Percentiles rank a stretch among this genome's conserved stretches.
These are phyloP conservation scores for Microsporum audouinii DNA, from an alignment of 2,329 filamentous ascomycete genomes.

Conservation along the genomic window DNA sequence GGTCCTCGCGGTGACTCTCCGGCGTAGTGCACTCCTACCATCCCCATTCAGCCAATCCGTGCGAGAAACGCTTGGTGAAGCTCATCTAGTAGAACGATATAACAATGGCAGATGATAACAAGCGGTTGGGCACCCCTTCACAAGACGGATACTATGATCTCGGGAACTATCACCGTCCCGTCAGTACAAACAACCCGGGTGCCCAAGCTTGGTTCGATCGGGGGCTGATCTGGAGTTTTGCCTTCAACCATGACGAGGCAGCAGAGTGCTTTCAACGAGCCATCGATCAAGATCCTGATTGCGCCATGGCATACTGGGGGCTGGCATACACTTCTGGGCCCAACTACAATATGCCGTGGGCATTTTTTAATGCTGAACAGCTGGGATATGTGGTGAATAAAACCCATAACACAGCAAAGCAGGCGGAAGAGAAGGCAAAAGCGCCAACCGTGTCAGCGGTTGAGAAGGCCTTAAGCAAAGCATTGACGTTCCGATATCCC, in stretches of 20 bases:
- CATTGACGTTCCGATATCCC: conserved; percentile 53
- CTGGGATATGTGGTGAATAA: conserved; percentile 39
- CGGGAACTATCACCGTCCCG: conserved; percentile 44
- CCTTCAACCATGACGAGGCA: conserved; percentile 65
- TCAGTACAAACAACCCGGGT: conserved; percentile 42
- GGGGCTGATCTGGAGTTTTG: conserved; percentile 62
- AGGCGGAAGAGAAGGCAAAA: conserved; percentile 35
- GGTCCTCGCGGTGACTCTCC: neutral
- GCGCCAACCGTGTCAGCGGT: conserved; percentile 28
- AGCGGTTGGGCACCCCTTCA: neutral
- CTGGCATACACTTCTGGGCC: conserved; percentile 54
- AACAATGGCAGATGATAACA: neutral
- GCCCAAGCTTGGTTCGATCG: conserved; percentile 60
- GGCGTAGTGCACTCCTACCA: neutral
- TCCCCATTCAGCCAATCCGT: neutral
- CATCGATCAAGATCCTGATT: conserved; percentile 28
- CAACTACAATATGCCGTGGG: conserved; percentile 67
- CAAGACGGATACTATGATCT: conserved; percentile 39
- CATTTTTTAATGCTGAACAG: conserved; percentile 52
- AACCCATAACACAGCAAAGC: conserved; percentile 36
- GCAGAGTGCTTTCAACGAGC: conserved; percentile 37
- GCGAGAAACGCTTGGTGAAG: neutral
- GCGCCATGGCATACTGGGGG: conserved; percentile 38
- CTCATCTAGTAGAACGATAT: neutral
- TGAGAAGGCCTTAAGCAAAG: conserved; percentile 53